A percentile compares a stretch with the other conserved stretches of the same genome.
These are phyloP conservation scores for Gastrolobium bilobum DNA, from an alignment of 306 rosid species.

Conservation along the genomic window DNA sequence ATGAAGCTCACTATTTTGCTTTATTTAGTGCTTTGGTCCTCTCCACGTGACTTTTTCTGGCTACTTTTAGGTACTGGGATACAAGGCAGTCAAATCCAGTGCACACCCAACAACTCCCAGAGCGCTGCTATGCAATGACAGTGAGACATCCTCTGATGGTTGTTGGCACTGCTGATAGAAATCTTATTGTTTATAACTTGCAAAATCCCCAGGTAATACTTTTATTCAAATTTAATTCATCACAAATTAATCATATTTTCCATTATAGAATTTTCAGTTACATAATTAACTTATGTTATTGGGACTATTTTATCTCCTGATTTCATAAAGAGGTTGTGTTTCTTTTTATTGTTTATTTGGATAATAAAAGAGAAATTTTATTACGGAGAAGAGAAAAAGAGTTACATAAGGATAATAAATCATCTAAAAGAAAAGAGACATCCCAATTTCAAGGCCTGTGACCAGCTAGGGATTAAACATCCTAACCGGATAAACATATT, in stretches of 20 bases:
- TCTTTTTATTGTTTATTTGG: constrained; percentile 20
- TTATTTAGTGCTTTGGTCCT: constrained; percentile 37
- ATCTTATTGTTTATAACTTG: constrained; percentile 85
- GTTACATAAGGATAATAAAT: constrained; percentile 10
- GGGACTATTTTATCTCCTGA: constrained; percentile 27
- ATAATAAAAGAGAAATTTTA: background rate
- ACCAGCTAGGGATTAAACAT: background rate
- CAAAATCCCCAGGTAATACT: constrained; percentile 85
- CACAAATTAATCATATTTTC: constrained; percentile 21
- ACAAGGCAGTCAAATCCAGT: constrained; percentile 94
- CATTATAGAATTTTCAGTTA: constrained; percentile 17
- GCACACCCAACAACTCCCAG: constrained; percentile 92
- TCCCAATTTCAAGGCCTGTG: constrained; percentile 11
- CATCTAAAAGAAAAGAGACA: constrained; percentile 23
- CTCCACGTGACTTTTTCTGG: constrained; percentile 24
- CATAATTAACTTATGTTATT: constrained; percentile 20
- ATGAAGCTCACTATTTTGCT: constrained; percentile 33
- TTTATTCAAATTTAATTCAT: constrained; percentile 30
- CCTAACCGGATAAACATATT: constrained; percentile 4
- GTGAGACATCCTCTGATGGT: constrained; percentile 93
- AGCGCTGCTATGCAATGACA: constrained; percentile 85
- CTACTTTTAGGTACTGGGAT: constrained; percentile 84
- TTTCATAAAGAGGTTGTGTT: background rate
- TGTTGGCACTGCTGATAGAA: constrained; percentile 96
- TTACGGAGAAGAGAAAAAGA: background rate